Evolutionary conservation across 441 rosid genomes (phyloP).

Genomic region (Kokia cookei): DNA sequence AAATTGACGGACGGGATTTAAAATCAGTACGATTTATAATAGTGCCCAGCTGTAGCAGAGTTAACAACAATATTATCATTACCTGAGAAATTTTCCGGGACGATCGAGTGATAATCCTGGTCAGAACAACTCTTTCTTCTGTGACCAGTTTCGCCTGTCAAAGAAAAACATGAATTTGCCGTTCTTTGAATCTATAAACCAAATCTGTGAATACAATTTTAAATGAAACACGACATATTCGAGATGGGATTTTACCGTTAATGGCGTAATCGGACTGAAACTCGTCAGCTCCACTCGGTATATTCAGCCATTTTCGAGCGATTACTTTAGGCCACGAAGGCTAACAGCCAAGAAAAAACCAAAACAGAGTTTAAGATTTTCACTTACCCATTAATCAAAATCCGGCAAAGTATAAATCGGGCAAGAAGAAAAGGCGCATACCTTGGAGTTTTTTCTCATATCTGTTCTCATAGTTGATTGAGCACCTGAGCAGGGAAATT

Average conservation of each 20-base stretch:
- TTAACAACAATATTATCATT: neutral
- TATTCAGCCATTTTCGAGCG: conserved; percentile 76
- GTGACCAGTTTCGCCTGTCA: conserved; percentile 27
- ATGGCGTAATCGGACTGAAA: conserved; percentile 61
- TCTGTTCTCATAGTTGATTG: conserved; percentile 35
- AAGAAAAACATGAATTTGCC: neutral
- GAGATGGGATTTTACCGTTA: conserved; percentile 32
- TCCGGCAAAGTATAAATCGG: neutral
- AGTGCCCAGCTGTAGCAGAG: neutral
- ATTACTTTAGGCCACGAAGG: conserved; percentile 70
- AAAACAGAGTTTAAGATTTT: neutral
- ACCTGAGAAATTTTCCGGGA: conserved; percentile 59
- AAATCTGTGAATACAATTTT: neutral
- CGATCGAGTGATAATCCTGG: conserved; percentile 34
- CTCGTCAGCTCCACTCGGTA: conserved; percentile 55
- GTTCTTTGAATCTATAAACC: neutral
- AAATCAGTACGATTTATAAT: neutral
- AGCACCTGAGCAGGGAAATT: conserved; percentile 12
- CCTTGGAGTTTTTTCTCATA: conserved; percentile 51
- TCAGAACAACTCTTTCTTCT: conserved; percentile 70
- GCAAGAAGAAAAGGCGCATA: conserved; percentile 1
- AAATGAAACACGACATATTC: neutral
- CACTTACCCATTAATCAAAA: neutral
- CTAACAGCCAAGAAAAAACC: conserved; percentile 17
- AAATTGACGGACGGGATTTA: neutral